phyloP scores from a whole-genome alignment of 192 early-diverging fungal genomes.

The Mycoemilia scoparia region DNA sequence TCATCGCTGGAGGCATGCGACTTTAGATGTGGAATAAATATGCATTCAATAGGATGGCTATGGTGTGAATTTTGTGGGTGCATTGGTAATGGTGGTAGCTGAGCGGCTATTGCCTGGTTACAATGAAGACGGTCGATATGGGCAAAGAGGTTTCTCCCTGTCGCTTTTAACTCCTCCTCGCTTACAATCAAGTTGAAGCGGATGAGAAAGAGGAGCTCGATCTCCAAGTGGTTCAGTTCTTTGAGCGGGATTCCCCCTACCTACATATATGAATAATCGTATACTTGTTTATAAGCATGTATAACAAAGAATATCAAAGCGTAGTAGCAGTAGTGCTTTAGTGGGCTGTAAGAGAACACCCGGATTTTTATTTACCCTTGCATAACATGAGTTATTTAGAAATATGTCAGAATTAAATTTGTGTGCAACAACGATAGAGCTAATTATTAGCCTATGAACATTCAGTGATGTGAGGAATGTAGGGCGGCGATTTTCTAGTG shows the following conservation, averaged over 20 bases:
- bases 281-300: not conserved
- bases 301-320: not conserved
- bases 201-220: constrained; percentile 53
- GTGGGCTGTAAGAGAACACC: not conserved
- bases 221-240: constrained; percentile 56
- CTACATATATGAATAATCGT: constrained; percentile 7
- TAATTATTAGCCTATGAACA: constrained; percentile 50
- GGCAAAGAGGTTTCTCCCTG: no score
- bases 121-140: no score
- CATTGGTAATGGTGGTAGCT: no score
- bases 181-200: constrained; percentile 52
- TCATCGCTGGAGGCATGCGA: no score
- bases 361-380: constrained; percentile 23
- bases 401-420: constrained; percentile 63
- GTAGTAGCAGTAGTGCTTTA: not conserved
- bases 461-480: constrained; percentile 41
- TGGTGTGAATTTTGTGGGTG: no score
- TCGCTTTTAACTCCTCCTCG: constrained; percentile 40
- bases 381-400: constrained; percentile 54
- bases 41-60: no score
- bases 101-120: no score
- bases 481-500: constrained; percentile 22
- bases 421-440: constrained; percentile 48
- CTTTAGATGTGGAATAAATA: no score
- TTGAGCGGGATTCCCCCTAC: constrained; percentile 51